Evolutionary conservation across 495 filamentous ascomycete genomes (phyloP), one percentile per base, ranked within the genome.

Genomic region (Penicillium dipodomyicola): DNA sequence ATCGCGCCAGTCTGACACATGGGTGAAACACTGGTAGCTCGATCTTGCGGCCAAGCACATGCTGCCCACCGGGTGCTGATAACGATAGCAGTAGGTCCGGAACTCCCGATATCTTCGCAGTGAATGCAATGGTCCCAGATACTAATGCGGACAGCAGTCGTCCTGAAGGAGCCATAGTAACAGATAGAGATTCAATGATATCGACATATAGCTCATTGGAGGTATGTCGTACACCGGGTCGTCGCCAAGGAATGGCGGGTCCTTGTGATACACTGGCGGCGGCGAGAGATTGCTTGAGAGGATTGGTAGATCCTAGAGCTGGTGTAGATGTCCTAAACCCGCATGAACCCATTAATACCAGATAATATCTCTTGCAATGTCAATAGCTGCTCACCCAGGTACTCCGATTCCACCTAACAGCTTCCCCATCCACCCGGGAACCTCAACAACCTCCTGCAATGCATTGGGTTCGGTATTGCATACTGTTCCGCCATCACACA

Each of bases 131-230:
- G 7, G 91, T 96, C 50, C 94, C 94, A 57, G 91, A 89, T 8
- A 90, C 90, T 58, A 95, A 83, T 20, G 94, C 94, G 10, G 90
- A 83, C 22, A 99, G 80, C 4, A 92, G 84, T 6, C 89, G 81
- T 9, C 95, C 94, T 0, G 92, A 96, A 0, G 94, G 94, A 0
- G 94, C 91, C 49, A 97, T 80, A 1, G 85, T 94, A 4, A 96
- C 89, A 1, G 84, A 84, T 0, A 99, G 80, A 4, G 89, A 88
- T 75, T 99, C 94, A 43, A 99, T 82, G 2, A 99, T 82, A 70
- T 99, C 94, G 40, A 96, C 94, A 70, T 99, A 97, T 33, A 99
- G 82, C 71, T 97, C 93, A 72, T 97, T 97, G 47, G 88, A 93
- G 6, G 92, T 97, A 70, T 99, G 95, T 9, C 91, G 85, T 53